phyloP scores from a whole-genome alignment of 495 filamentous ascomycete genomes.

The Gamarada debralockiae region DNA sequence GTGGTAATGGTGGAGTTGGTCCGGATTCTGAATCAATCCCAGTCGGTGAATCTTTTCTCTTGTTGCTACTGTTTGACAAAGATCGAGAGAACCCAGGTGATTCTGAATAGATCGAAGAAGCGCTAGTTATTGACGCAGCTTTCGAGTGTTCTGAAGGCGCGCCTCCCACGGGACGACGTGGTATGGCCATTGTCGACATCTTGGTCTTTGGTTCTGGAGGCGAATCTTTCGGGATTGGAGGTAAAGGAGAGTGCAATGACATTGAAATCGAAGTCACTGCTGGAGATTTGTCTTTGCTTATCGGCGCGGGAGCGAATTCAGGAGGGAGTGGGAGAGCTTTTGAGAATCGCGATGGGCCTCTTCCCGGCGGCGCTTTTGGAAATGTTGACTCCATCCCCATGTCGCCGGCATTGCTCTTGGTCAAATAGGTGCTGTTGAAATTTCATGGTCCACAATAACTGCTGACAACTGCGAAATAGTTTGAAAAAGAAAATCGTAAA shows the following conservation, averaged over 20 bases:
- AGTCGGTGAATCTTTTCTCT: constrained; percentile 21
- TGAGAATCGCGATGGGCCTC: constrained; percentile 23
- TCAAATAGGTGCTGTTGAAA: neutral
- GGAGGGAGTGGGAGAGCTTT: constrained; percentile 18
- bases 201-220: neutral
- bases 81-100: constrained; percentile 16
- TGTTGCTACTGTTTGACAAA: constrained; percentile 19
- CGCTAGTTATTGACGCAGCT: constrained; percentile 6
- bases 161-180: constrained; percentile 20
- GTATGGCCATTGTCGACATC: constrained; percentile 10
- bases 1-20: constrained; percentile 15
- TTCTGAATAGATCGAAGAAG: constrained; percentile 21
- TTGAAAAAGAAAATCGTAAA: neutral
- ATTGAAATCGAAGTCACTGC: neutral
- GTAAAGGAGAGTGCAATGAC: constrained; percentile 11
- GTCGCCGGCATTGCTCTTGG: neutral
- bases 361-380: constrained; percentile 9
- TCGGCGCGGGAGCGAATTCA: neutral
- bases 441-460: neutral
- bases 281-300: constrained; percentile 3
- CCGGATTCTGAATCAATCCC: constrained; percentile 20
- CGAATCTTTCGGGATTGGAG: constrained; percentile 16
- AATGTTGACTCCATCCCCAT: constrained; percentile 11
- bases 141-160: neutral
- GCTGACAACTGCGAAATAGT: neutral